Evolutionary conservation across 2,329 filamentous ascomycete genomes (phyloP).

Genomic region (Bisporella sp.): DNA sequence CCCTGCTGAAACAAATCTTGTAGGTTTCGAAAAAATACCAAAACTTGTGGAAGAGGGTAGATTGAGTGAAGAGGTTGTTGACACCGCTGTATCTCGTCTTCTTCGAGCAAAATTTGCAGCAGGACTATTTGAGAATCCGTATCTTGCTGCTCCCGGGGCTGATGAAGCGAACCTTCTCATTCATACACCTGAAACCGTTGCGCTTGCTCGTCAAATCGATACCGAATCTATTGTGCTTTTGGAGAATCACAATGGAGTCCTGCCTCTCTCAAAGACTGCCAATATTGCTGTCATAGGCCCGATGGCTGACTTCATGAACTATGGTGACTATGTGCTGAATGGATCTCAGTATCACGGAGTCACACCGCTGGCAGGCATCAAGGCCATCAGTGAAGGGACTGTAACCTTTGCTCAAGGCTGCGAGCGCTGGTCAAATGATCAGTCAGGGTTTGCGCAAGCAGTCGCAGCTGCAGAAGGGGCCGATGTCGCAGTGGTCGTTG

Average conservation of each 20-base stretch:
- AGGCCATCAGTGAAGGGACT: constrained; percentile 48
- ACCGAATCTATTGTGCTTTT: constrained; percentile 74
- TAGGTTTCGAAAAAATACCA: constrained; percentile 53
- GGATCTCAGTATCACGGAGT: constrained; percentile 56
- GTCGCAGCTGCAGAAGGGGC: constrained; percentile 57
- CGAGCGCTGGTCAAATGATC: constrained; percentile 64
- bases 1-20: too few relatives aligned
- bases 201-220: constrained; percentile 66
- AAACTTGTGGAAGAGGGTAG: constrained; percentile 54
- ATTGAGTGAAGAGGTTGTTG: constrained; percentile 50
- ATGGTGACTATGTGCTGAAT: constrained; percentile 28
- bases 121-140: constrained; percentile 67
- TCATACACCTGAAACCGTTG: constrained; percentile 61
- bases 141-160: constrained; percentile 44
- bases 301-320: constrained; percentile 40
- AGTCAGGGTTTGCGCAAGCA: constrained; percentile 61
- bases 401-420: constrained; percentile 64
- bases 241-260: constrained; percentile 62
- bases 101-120: constrained; percentile 62
- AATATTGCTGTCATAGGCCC: constrained; percentile 68
- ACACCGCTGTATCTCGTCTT: constrained; percentile 58
- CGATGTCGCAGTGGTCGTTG: constrained; percentile 66
- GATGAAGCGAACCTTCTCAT: constrained; percentile 51
- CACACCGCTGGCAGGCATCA: constrained; percentile 64
- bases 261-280: constrained; percentile 61